These are phyloP conservation scores for Fraxinus angustifolia DNA, from an alignment of 305 asterid genomes.

Conservation along the genomic window DNA sequence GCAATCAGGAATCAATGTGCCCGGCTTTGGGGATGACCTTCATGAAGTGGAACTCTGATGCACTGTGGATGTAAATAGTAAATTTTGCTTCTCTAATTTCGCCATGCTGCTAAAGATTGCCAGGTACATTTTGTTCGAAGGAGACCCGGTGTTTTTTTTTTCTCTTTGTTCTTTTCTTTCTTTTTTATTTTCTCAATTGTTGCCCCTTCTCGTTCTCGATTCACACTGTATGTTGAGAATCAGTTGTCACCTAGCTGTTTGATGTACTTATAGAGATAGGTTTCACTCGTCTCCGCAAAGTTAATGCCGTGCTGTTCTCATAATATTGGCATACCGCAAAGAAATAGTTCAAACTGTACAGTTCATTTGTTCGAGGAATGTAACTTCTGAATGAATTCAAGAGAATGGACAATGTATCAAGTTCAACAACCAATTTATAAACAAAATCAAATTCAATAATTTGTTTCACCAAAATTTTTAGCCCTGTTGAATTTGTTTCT, in stretches of 20 bases:
- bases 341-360: constrained; percentile 42
- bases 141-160: constrained; percentile 21
- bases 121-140: constrained; percentile 22
- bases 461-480: not conserved
- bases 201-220: not conserved
- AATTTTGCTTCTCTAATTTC: constrained; percentile 21
- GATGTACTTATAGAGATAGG: constrained; percentile 48
- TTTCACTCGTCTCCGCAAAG: constrained; percentile 28
- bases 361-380: constrained; percentile 40
- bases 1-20: constrained; percentile 37
- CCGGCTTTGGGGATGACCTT: constrained; percentile 49
- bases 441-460: not conserved
- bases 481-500: not conserved
- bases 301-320: constrained; percentile 26
- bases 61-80: constrained; percentile 39
- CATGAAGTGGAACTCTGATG: constrained; percentile 76
- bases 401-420: not conserved
- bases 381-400: constrained; percentile 11
- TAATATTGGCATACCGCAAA: constrained; percentile 28
- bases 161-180: not conserved
- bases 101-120: constrained; percentile 28
- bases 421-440: not conserved
- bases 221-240: constrained; percentile 34
- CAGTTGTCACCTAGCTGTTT: constrained; percentile 31
- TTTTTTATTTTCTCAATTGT: not conserved